These are phyloP conservation scores for Fusarium haematococcum DNA, from an alignment of 2,329 filamentous ascomycete species.

Conservation along the genomic window DNA sequence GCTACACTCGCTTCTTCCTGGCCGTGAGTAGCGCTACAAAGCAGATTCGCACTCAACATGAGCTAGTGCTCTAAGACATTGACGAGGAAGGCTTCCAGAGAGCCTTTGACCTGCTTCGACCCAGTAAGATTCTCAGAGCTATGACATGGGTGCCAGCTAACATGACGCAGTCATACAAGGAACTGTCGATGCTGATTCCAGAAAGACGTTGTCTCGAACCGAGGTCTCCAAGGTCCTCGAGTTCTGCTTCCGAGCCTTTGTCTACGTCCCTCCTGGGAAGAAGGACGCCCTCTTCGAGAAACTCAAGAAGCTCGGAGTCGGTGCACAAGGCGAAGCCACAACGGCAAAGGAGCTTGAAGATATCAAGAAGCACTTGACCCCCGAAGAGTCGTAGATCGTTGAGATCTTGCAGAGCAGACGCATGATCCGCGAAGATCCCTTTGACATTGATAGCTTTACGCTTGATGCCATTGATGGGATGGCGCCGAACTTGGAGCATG, in stretches of 20 bases:
- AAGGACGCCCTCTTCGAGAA: conserved; percentile 6
- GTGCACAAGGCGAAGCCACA: not conserved
- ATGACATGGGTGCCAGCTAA: not conserved
- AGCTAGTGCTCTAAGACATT: conserved; percentile 55
- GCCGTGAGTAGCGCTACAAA: conserved; percentile 42
- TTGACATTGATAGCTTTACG: conserved; percentile 50
- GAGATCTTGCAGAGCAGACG: conserved; percentile 45
- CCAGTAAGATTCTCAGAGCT: conserved; percentile 46
- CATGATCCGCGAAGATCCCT: conserved; percentile 46
- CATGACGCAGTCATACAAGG: conserved; percentile 52
- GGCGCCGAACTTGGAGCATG: conserved; percentile 40
- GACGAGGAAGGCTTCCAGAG: conserved; percentile 57
- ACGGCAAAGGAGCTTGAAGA: not conserved
- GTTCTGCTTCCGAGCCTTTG: conserved; percentile 50
- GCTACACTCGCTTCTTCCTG: conserved; percentile 60
- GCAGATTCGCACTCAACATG: conserved; percentile 55
- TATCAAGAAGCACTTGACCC: conserved; percentile 35
- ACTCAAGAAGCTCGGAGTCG: not conserved
- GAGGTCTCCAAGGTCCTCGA: conserved; percentile 49
- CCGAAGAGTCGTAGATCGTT: conserved; percentile 43
- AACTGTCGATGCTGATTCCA: conserved; percentile 44
- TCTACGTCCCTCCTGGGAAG: conserved; percentile 22
- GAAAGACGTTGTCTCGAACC: conserved; percentile 43
- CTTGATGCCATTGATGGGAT: conserved; percentile 41
- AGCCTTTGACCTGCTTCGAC: conserved; percentile 56